phyloP scores from a whole-genome alignment of 495 filamentous ascomycete genomes.

The Podospora australis region DNA sequence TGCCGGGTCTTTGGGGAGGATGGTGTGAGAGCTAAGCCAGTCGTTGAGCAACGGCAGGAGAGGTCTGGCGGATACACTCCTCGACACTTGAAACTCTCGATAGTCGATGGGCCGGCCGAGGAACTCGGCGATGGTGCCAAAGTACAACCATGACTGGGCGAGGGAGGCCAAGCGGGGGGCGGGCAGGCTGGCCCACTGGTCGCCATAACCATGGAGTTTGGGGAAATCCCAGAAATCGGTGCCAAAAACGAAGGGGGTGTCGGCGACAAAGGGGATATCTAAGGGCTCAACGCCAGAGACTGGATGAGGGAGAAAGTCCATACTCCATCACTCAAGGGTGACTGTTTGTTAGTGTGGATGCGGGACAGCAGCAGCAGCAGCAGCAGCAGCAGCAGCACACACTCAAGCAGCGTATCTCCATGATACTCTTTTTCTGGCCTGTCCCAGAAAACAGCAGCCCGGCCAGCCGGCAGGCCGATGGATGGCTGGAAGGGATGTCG shows the following conservation, averaged over 20 bases:
- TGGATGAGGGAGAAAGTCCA: slow-evolving; percentile 23
- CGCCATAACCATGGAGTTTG: slow-evolving; percentile 19
- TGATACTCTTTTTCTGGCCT: no score
- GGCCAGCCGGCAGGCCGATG: no score
- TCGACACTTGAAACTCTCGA: slow-evolving; percentile 11
- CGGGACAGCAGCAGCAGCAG: no score
- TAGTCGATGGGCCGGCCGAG: slow-evolving; percentile 19
- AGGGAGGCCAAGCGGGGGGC: slow-evolving; percentile 17
- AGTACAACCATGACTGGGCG: slow-evolving; percentile 24
- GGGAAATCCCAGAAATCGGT: slow-evolving; percentile 23
- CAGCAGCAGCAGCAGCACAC: slow-evolving; percentile 6
- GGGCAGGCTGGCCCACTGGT: slow-evolving; percentile 21
- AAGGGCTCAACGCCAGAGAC: slow-evolving; percentile 16
- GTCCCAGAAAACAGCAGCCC: no score
- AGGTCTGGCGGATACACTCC: slow-evolving; percentile 13
- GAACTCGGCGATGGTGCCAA: slow-evolving; percentile 22
- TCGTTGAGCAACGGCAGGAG: slow-evolving; percentile 14
- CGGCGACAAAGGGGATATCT: slow-evolving; percentile 22
- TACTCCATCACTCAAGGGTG: no score
- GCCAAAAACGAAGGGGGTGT: slow-evolving; percentile 17
- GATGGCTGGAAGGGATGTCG: no score
- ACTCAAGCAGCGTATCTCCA: no score
- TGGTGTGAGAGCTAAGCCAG: slow-evolving; percentile 11
- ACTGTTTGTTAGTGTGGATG: no score
- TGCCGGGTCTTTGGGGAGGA: background rate